Conservation (phyloP, 371 early-diverging fungal species). For the Choanephora cucurbitarum region DNA sequence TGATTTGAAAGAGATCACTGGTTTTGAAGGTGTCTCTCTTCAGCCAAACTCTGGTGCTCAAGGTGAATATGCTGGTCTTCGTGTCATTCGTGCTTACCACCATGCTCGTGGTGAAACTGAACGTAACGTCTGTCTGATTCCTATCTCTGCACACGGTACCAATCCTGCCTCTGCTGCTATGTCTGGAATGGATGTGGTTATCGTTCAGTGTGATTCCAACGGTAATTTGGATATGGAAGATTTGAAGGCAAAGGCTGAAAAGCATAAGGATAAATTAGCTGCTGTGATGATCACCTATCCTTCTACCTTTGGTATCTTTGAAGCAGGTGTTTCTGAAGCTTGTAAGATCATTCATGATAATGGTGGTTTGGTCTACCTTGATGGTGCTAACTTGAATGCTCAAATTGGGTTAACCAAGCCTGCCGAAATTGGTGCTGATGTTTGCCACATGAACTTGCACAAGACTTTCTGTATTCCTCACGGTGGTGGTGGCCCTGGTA, state of each 20-base stretch:
- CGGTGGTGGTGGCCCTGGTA: conserved; percentile 98
- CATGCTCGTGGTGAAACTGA: conserved; percentile 77
- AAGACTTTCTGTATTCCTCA: conserved; percentile 99
- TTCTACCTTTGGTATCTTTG: conserved; percentile 97
- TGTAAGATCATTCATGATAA: conserved; percentile 85
- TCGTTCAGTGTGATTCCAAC: conserved; percentile 85
- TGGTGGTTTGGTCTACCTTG: conserved; percentile 99
- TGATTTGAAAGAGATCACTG: conserved; percentile 90
- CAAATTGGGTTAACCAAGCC: conserved; percentile 96
- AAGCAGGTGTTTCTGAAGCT: conserved; percentile 83
- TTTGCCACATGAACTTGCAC: conserved; percentile 98
- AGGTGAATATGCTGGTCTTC: conserved; percentile 97
- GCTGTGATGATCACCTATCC: conserved; percentile 98
- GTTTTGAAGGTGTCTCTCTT: conserved; percentile 89
- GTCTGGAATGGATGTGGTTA: conserved; percentile 94
- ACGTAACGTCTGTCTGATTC: conserved; percentile 94
- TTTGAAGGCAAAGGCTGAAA: conserved; percentile 82
- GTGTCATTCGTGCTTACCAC: conserved; percentile 91
- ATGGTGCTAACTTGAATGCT: conserved; percentile 98
- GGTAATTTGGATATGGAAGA: conserved; percentile 93
- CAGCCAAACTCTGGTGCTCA: conserved; percentile 99
- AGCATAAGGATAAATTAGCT: conserved; percentile 82
- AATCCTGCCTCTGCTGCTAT: conserved; percentile 98
- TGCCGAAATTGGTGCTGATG: conserved; percentile 96
- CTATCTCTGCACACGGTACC: conserved; percentile 98